Conservation (phyloP, 352 stramenopile genomes). For the Pythium utonaiense region DNA sequence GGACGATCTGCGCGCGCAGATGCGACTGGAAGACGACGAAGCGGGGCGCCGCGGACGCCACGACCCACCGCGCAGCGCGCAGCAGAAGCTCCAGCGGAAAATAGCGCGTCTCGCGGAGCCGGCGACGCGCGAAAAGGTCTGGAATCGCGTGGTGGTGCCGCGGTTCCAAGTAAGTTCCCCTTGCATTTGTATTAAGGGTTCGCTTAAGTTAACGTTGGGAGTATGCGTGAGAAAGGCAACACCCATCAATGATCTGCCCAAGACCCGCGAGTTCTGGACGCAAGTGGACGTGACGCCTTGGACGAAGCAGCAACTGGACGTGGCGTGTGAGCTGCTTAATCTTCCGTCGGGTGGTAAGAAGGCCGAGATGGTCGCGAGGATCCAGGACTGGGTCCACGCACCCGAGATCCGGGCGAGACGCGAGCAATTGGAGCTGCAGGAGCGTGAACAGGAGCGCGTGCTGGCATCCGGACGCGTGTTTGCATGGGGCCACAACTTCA, state of each 20-base stretch:
- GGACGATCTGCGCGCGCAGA: constrained; percentile 55
- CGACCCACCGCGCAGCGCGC: constrained; percentile 25
- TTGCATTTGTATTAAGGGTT: not conserved
- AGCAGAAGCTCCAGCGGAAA: constrained; percentile 38
- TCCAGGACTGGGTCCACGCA: constrained; percentile 73
- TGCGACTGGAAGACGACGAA: constrained; percentile 51
- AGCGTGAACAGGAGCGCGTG: constrained; percentile 37
- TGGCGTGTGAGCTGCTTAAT: constrained; percentile 54
- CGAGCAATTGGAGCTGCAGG: constrained; percentile 31
- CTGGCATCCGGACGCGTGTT: constrained; percentile 54
- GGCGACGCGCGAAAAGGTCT: constrained; percentile 45
- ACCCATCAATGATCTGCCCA: constrained; percentile 51
- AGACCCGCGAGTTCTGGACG: constrained; percentile 59
- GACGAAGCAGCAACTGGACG: constrained; percentile 52
- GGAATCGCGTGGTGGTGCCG: constrained; percentile 35
- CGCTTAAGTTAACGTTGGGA: constrained; percentile 14
- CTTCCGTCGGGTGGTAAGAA: constrained; percentile 51
- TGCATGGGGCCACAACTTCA: constrained; percentile 58
- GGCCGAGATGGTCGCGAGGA: constrained; percentile 49
- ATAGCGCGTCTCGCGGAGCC: constrained; percentile 46
- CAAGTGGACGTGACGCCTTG: constrained; percentile 45
- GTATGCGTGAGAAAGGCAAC: constrained; percentile 27
- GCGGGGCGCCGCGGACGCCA: constrained; percentile 18
- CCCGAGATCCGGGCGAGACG: constrained; percentile 38
- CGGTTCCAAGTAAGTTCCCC: constrained; percentile 43